Percentiles rank a stretch among this genome's conserved stretches.
Evolutionary conservation across 2,329 filamentous ascomycete species (phyloP).

Genomic region (Alternaria infectoria): DNA sequence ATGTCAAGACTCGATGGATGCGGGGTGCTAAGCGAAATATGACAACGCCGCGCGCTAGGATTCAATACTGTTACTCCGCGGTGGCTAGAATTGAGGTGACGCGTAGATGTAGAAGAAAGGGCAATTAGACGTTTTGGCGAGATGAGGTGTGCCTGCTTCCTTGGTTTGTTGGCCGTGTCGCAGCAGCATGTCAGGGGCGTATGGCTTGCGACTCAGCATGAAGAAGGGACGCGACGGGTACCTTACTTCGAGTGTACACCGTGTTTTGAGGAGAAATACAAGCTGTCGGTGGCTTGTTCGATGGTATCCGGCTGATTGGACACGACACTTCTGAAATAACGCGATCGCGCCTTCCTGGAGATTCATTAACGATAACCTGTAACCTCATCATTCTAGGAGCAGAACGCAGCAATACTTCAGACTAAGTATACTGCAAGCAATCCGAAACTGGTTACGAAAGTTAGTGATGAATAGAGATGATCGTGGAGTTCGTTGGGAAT

Average conservation of each 20-base stretch:
- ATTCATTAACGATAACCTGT: not conserved
- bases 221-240: not conserved
- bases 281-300: not conserved
- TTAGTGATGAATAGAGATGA: not conserved
- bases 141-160: not conserved
- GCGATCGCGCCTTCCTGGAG: not conserved
- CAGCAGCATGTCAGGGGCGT: constrained; percentile 13
- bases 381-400: not conserved
- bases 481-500: not conserved
- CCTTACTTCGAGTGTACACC: not conserved
- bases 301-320: not conserved
- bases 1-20: constrained; percentile 20
- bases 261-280: not conserved
- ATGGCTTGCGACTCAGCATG: not conserved
- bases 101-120: not conserved
- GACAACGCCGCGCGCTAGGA: constrained; percentile 19
- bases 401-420: not conserved
- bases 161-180: not conserved
- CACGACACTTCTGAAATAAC: not conserved
- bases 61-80: not conserved
- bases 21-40: constrained; percentile 18
- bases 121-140: not conserved
- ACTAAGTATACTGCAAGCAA: not conserved
- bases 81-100: not conserved
- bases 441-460: not conserved